Evolutionary conservation across 208 protist species (phyloP).

Genomic region (Trypanosoma theileri): DNA sequence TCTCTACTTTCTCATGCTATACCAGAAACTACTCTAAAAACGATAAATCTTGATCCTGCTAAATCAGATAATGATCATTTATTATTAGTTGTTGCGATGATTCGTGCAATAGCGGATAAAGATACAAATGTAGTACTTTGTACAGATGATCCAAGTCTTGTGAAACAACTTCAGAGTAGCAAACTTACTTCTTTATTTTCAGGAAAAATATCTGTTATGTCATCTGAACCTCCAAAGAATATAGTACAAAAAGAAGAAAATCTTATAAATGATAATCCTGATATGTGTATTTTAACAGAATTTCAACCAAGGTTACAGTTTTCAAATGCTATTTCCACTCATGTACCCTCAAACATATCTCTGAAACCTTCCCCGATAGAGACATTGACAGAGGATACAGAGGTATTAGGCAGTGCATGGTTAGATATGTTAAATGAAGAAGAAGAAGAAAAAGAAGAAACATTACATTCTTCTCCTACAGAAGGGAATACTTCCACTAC

Average conservation of each 20-base stretch:
- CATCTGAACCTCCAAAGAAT: slow-evolving; percentile 41
- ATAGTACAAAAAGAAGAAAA: slow-evolving; percentile 35
- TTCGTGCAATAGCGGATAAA: slow-evolving; percentile 40
- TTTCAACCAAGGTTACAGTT: slow-evolving; percentile 45
- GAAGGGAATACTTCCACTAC: no score
- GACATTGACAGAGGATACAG: not conserved
- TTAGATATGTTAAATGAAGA: slow-evolving; percentile 46
- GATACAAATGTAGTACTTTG: slow-evolving; percentile 53
- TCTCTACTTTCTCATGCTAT: slow-evolving; percentile 57
- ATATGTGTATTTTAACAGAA: slow-evolving; percentile 26
- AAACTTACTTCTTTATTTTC: slow-evolving; percentile 32
- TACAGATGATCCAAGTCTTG: slow-evolving; percentile 54
- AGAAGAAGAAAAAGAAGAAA: slow-evolving; percentile 6
- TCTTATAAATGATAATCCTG: slow-evolving; percentile 77
- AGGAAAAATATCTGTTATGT: slow-evolving; percentile 42
- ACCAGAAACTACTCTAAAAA: slow-evolving; percentile 2
- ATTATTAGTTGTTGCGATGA: slow-evolving; percentile 66
- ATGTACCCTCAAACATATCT: not conserved
- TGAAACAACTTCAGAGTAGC: slow-evolving; percentile 21
- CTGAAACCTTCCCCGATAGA: slow-evolving; percentile 9
- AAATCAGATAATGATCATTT: slow-evolving; percentile 70
- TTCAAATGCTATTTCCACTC: not conserved
- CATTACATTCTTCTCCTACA: no score
- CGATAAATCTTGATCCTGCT: slow-evolving; percentile 29
- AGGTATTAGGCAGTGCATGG: slow-evolving; percentile 35